Evolutionary conservation across 192 early-diverging fungal species (phyloP), one percentile per base, ranked within the genome.

Genomic region (Coemansia sp.): DNA sequence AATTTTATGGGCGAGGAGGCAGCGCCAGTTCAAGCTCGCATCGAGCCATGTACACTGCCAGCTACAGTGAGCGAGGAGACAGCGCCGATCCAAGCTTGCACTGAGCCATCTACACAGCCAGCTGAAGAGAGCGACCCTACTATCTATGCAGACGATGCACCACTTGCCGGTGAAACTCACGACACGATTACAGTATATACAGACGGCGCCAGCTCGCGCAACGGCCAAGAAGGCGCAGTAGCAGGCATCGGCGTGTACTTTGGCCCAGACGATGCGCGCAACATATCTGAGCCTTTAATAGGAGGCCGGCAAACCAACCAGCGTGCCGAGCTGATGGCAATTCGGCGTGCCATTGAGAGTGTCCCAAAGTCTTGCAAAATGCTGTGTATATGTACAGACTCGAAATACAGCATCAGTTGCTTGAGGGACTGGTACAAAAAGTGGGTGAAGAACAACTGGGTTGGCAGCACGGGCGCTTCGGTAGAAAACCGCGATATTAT

Each of bases 201-300:
- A 0, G 94, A 97, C 60, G 95, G 95, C 32, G 85, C 87, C 47
- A 85, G 91, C 62, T 56, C 77, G 14, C 66, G 73, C 7, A 98
- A 98, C 81, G 94, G 94, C 14, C 62, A 51, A 19, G 2, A 17
- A 8, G 59, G 65, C 3, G 92, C 91, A 4, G 63, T 71, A 5
- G 96, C 92, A 27, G 96, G 96, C 17, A 67, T 92, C 19, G 96
- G 96, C 7, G 92, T 95, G 21, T 95, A 84, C 63, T 98, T 88
- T 69, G 92, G 90, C 9, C 58, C 65, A 0, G 72, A 76, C 41
- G 90, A 96, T 75, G 74, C 88, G 25, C 84, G 87, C 47, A 92
- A 92, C 67, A 43, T 87, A 4, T 86, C 85, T 25, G 84, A 84
- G 52, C 73, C 73, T 19, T 69, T 90, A 17, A 56, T 50, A 5